These are phyloP conservation scores for Atkinsonella hypoxylon DNA, from an alignment of 2,329 filamentous ascomycete species.

Conservation along the genomic window DNA sequence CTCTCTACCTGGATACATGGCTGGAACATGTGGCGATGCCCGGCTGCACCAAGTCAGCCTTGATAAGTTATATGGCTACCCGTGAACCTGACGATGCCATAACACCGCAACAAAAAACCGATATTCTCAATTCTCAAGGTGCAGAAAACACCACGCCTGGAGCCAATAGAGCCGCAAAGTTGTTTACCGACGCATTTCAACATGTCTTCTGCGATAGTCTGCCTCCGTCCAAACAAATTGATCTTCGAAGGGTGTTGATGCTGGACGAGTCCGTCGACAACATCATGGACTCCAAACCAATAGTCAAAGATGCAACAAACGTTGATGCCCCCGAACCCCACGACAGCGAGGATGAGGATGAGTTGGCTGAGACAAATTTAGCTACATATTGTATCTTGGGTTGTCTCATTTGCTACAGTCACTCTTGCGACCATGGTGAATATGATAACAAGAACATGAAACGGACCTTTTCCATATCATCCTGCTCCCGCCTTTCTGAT, in stretches of 20 bases:
- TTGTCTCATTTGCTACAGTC: constrained; percentile 47
- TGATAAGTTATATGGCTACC: constrained; percentile 41
- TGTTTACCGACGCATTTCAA: constrained; percentile 47
- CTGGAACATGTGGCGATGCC: constrained; percentile 36
- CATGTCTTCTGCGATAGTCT: constrained; percentile 33
- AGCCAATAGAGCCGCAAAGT: constrained; percentile 29
- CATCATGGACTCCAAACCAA: constrained; percentile 40
- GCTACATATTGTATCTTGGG: constrained; percentile 44
- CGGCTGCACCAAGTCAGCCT: constrained; percentile 37
- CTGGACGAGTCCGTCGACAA: constrained; percentile 42
- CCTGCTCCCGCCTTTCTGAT: constrained; percentile 20
- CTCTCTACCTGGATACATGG: constrained; percentile 43
- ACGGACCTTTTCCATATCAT: constrained; percentile 37
- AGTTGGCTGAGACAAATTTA: constrained; percentile 34
- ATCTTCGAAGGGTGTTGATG: constrained; percentile 39
- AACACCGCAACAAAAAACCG: constrained; percentile 42
- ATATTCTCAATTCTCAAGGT: constrained; percentile 35
- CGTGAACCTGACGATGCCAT: constrained; percentile 34
- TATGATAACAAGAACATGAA: constrained; percentile 42
- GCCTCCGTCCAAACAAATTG: constrained; percentile 26
- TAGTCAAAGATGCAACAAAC: constrained; percentile 31
- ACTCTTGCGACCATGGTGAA: constrained; percentile 50
- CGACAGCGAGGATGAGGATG: constrained; percentile 23
- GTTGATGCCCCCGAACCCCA: constrained; percentile 23
- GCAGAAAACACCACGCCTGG: constrained; percentile 27